Evolutionary conservation across 768 basidiomycete species (phyloP).

Genomic region (Auriculariales sp.): DNA sequence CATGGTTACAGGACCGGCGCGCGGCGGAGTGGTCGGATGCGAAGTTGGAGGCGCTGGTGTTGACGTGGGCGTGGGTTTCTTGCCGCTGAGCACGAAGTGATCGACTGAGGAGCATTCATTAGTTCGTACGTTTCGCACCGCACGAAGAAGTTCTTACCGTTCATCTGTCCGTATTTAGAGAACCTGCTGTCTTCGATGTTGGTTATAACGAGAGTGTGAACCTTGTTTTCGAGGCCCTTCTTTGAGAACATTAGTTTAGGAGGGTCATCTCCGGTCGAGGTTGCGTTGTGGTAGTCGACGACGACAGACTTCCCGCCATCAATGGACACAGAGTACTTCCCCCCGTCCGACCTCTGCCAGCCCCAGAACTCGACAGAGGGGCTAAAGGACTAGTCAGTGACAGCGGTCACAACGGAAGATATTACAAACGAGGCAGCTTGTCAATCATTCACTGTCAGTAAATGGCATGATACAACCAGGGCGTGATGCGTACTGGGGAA

Average conservation of each 20-base stretch:
- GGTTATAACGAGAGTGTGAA: conserved; percentile 3
- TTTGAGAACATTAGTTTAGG: background rate
- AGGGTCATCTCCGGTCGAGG: background rate
- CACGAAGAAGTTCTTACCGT: no score
- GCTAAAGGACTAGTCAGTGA: background rate
- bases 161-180: conserved; percentile 1
- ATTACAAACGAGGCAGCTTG: background rate
- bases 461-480: background rate
- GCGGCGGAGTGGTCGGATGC: no score
- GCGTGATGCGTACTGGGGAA: background rate
- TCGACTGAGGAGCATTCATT: no score
- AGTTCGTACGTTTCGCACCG: no score
- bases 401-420: background rate
- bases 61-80: no score
- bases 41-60: no score
- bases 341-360: conserved; percentile 3
- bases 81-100: no score
- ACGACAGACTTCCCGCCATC: background rate
- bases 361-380: background rate
- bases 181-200: conserved; percentile 1
- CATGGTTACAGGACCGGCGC: no score
- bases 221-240: background rate
- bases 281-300: conserved; percentile 2
- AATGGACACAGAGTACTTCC: background rate
- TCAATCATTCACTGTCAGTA: background rate